These are phyloP conservation scores for Phytophthora multivora DNA, from an alignment of 352 stramenopile species.

Conservation along the genomic window DNA sequence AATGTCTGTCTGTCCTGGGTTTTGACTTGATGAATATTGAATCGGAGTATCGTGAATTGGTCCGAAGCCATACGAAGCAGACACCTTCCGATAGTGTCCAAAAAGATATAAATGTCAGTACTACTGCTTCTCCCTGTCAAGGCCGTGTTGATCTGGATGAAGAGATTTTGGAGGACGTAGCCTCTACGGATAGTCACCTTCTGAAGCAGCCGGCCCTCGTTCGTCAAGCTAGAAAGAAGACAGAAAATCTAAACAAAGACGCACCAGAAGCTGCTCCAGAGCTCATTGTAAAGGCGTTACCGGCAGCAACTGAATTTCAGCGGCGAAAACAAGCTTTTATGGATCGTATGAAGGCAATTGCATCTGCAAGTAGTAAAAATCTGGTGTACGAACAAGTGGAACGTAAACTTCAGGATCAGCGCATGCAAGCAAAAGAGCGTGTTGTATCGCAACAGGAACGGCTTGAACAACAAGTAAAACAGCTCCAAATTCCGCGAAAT, in stretches of 20 bases:
- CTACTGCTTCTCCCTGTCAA: neutral
- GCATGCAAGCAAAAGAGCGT: constrained; percentile 12
- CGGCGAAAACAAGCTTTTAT: constrained; percentile 71
- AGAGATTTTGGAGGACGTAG: constrained; percentile 18
- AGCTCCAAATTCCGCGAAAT: constrained; percentile 39
- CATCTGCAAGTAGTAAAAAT: constrained; percentile 64
- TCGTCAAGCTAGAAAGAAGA: neutral
- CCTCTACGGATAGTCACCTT: neutral
- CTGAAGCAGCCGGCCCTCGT: neutral
- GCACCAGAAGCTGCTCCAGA: neutral
- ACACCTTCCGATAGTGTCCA: constrained; percentile 3
- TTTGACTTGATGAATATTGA: constrained; percentile 78
- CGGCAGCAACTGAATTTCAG: constrained; percentile 63
- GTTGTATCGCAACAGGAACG: constrained; percentile 16
- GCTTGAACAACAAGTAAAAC: constrained; percentile 30
- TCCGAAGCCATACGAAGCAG: constrained; percentile 26
- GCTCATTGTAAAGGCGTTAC: neutral
- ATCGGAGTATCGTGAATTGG: constrained; percentile 50
- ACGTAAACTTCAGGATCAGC: constrained; percentile 46
- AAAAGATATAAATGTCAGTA: constrained; percentile 10
- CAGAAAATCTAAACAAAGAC: neutral
- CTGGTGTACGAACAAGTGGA: constrained; percentile 77
- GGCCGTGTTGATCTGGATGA: constrained; percentile 40
- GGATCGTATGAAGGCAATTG: constrained; percentile 79
- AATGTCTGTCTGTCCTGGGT: constrained; percentile 57